phyloP scores from a whole-genome alignment of 768 basidiomycete species.

The Tubosaeta brunneosetosa region DNA sequence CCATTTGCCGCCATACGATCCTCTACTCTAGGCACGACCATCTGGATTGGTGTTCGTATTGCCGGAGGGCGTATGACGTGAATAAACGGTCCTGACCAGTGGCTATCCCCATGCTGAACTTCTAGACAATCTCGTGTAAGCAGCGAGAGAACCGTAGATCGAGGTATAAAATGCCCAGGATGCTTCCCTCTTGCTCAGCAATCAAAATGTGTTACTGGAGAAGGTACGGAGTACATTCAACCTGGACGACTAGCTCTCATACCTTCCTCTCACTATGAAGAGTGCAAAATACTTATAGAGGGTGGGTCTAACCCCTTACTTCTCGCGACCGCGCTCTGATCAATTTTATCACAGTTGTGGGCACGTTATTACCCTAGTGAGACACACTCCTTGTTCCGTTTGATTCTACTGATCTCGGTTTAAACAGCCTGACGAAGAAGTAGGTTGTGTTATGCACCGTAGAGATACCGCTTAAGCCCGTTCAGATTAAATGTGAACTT shows the following conservation, averaged over 20 bases:
- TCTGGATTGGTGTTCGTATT: slow-evolving; percentile 25
- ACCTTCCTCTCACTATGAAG: slow-evolving; percentile 27
- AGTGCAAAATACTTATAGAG: slow-evolving; percentile 52
- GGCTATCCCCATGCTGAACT: slow-evolving; percentile 24
- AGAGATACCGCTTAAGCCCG: slow-evolving; percentile 10
- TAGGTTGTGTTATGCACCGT: slow-evolving; percentile 13
- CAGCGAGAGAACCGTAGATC: slow-evolving; percentile 23
- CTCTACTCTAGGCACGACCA: slow-evolving; percentile 22
- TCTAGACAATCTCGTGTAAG: slow-evolving; percentile 25
- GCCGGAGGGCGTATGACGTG: slow-evolving; percentile 26
- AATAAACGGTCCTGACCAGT: slow-evolving; percentile 13
- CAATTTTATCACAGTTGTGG: slow-evolving; percentile 41
- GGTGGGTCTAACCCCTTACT: slow-evolving; percentile 31
- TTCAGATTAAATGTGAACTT: slow-evolving; percentile 59
- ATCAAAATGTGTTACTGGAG: slow-evolving; percentile 55
- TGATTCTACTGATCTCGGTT: slow-evolving; percentile 5
- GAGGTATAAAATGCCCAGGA: slow-evolving; percentile 26
- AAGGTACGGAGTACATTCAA: slow-evolving; percentile 38
- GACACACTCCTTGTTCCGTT: slow-evolving; percentile 10
- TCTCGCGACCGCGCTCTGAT: slow-evolving; percentile 2
- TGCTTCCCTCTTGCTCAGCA: slow-evolving; percentile 4
- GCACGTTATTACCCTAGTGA: slow-evolving; percentile 48
- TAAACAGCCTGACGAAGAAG: slow-evolving; percentile 57
- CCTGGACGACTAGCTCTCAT: slow-evolving; percentile 16
- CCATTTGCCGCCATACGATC: slow-evolving; percentile 13